These are phyloP conservation scores for Aspergillus sp. DNA, from an alignment of 2,329 filamentous ascomycete genomes.

Conservation along the genomic window DNA sequence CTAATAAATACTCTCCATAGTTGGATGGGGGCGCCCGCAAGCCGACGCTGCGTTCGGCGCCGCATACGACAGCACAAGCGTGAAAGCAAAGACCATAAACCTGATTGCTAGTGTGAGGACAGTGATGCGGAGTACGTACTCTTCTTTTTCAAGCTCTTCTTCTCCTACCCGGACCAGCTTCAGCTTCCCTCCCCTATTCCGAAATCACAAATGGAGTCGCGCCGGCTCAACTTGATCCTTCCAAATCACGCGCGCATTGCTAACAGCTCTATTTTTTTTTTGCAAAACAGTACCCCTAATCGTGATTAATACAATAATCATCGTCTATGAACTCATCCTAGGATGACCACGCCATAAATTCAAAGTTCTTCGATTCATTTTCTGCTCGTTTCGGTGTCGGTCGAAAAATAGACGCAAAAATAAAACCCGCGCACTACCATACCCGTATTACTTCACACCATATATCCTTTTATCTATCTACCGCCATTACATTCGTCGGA, in stretches of 20 bases:
- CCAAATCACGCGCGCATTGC: background rate
- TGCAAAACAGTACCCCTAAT: constrained; percentile 71
- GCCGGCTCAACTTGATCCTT: background rate
- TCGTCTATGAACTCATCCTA: constrained; percentile 76
- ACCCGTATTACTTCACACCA: background rate
- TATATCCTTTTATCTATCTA: background rate
- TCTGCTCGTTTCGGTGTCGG: background rate
- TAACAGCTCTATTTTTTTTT: background rate
- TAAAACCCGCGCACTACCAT: background rate
- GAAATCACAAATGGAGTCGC: background rate
- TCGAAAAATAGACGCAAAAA: background rate
- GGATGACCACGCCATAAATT: constrained; percentile 51
- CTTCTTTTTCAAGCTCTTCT: background rate
- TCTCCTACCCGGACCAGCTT: background rate
- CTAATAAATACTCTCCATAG: constrained; percentile 47
- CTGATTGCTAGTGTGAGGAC: constrained; percentile 87
- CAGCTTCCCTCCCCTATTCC: background rate
- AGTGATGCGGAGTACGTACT: constrained; percentile 80
- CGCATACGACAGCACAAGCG: constrained; percentile 68
- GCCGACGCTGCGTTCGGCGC: constrained; percentile 76
- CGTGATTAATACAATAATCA: constrained; percentile 77
- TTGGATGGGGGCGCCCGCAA: constrained; percentile 70
- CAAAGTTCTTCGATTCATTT: background rate
- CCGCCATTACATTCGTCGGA: background rate
- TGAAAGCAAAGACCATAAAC: constrained; percentile 85